These are phyloP conservation scores for Nectriaceae sp. DNA, from an alignment of 2,329 filamentous ascomycete genomes.

Conservation along the genomic window DNA sequence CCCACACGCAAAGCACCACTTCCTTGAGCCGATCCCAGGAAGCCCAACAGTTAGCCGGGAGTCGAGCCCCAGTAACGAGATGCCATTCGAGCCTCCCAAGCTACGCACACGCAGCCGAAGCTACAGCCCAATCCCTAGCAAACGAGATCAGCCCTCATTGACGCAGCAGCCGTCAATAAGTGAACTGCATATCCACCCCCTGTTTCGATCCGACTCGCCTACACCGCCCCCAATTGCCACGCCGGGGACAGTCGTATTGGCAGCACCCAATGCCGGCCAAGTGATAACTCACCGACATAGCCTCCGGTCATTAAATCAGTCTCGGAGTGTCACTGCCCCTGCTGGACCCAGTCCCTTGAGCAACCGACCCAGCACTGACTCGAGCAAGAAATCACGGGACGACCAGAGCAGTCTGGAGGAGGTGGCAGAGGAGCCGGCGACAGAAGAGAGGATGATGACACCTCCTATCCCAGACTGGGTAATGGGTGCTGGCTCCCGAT, in stretches of 20 bases:
- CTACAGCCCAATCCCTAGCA: conserved; percentile 46
- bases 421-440: conserved; percentile 24
- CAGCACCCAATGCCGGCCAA: conserved; percentile 68
- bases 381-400: conserved; percentile 16
- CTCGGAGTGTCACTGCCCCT: conserved; percentile 58
- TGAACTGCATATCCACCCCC: conserved; percentile 74
- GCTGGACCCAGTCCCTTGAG: conserved; percentile 49
- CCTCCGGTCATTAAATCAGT: conserved; percentile 51
- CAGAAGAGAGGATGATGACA: conserved; percentile 51
- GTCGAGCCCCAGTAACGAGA: conserved; percentile 61
- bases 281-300: conserved; percentile 58
- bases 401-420: conserved; percentile 26
- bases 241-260: conserved; percentile 70
- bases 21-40: conserved; percentile 71
- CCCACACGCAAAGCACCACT: conserved; percentile 46
- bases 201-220: conserved; percentile 74
- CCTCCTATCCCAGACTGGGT: conserved; percentile 65
- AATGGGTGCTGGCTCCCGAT: conserved; percentile 52
- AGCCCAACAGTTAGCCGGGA: conserved; percentile 66
- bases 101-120: conserved; percentile 50
- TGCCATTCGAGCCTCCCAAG: conserved; percentile 58
- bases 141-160: conserved; percentile 28
- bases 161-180: conserved; percentile 35
- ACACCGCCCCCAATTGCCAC: conserved; percentile 66
- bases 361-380: conserved; percentile 51